Percentiles rank a stretch among this genome's conserved stretches.
These are phyloP conservation scores for Lactifluus volemus DNA, from an alignment of 768 basidiomycete genomes.

Conservation along the genomic window DNA sequence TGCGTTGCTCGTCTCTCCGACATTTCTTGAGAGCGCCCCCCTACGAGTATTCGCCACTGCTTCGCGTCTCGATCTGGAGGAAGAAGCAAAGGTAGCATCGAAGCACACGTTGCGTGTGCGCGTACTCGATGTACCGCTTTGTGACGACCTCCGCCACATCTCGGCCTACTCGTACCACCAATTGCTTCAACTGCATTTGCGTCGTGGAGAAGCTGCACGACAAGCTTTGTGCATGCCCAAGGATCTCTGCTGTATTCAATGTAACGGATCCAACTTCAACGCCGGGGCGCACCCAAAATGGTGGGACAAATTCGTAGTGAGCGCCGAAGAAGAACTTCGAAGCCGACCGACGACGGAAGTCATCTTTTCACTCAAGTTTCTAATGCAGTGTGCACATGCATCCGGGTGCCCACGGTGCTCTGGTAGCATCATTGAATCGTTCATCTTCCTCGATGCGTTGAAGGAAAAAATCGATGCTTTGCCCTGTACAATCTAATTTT, in stretches of 20 bases:
- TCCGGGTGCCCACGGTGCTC: conserved; percentile 56
- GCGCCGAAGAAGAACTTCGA: conserved; percentile 49
- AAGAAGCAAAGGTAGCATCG: conserved; percentile 56
- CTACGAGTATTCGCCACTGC: conserved; percentile 65
- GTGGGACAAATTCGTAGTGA: conserved; percentile 56
- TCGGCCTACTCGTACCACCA: conserved; percentile 61
- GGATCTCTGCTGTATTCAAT: conserved; percentile 58
- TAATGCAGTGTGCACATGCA: conserved; percentile 41
- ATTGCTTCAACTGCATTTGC: conserved; percentile 51
- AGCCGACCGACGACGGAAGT: conserved; percentile 47
- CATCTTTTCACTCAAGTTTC: conserved; percentile 53
- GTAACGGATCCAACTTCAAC: conserved; percentile 43
- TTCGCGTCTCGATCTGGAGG: conserved; percentile 52
- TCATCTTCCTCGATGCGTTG: conserved; percentile 44
- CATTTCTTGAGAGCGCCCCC: conserved; percentile 41
- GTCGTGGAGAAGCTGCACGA: conserved; percentile 41
- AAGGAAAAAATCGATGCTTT: conserved; percentile 50
- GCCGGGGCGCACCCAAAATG: conserved; percentile 50
- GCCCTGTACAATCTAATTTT: conserved; percentile 34
- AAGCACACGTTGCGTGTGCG: conserved; percentile 44
- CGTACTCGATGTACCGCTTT: conserved; percentile 48
- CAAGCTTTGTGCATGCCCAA: conserved; percentile 38
- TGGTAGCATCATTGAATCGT: conserved; percentile 55
- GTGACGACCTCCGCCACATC: conserved; percentile 56
- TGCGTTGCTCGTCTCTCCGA: conserved; percentile 39